Base-by-base conservation (phyloP, 1,284 basidiomycete genomes). In the Melanopsichium pennsylvanicum region DNA sequence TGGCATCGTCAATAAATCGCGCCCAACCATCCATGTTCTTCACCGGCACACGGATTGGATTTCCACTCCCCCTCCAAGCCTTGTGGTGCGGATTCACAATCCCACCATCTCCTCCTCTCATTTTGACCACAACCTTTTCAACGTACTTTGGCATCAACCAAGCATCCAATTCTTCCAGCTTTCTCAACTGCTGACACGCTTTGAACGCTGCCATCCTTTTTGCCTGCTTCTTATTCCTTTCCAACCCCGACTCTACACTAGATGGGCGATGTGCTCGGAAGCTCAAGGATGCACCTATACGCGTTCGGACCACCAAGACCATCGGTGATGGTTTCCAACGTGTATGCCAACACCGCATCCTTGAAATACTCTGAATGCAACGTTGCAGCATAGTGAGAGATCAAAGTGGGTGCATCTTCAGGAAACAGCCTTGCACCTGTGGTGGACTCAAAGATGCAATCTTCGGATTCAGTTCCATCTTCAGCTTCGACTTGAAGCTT, bases 391-490 rank as follows among this genome's bases (percentile, higher is more conserved):
- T 69, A 71, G 37, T 68, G 51, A 26, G 55, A 42, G 33, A 71
- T 32, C 11, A 75, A 35, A 2, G 43, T 56, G 21, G 57, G 49
- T 16, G 67, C 55, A 19, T 75, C 73, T 13, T 55, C 49, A 2
- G 57, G 47, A 18, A 56, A 69, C 22, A 75, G 43, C 8, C 69
- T 31, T 2, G 73, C 73, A 0, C 68, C 71, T 1, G 71, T 75
- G 10, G 2, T 29, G 4, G 42, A 34, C 32, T 63, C 61, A 12
- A 27, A 41, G 25, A 70, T 55, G 19, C 38, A 54, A 18, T 32
- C 34, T n/a, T 49, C 29, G 19, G 27, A 33, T 5, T 33, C 40
- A 2, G 25, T 36, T 1, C 16, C 52, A 7, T 47, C 55, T 8
- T 64, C 55, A 4, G 21, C 15, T 22, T 57, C 63, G 25, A 67